Evolutionary conservation across 306 rosid genomes (phyloP).

Genomic region (Pachyrhizus erosus): DNA sequence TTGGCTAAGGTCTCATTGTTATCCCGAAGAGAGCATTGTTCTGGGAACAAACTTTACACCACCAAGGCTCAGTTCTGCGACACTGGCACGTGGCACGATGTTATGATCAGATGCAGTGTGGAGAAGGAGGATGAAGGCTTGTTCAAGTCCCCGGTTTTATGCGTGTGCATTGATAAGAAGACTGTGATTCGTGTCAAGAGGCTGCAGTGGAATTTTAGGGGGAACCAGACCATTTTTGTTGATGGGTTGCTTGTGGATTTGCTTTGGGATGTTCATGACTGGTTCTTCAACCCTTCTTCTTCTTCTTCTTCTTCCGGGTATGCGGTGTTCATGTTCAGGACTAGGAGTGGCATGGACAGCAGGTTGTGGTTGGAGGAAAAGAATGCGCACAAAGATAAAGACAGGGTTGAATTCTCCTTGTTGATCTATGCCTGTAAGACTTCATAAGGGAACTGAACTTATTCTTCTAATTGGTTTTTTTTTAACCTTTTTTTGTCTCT

Average conservation of each 20-base stretch:
- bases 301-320: constrained; percentile 44
- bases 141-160: constrained; percentile 52
- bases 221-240: constrained; percentile 86
- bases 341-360: constrained; percentile 87
- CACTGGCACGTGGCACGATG: constrained; percentile 69
- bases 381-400: constrained; percentile 59
- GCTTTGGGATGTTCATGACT: constrained; percentile 98
- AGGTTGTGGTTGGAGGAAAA: constrained; percentile 92
- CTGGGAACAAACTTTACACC: constrained; percentile 61
- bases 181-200: constrained; percentile 88
- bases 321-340: constrained; percentile 94
- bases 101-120: constrained; percentile 64
- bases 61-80: constrained; percentile 83
- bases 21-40: constrained; percentile 74
- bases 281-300: constrained; percentile 75
- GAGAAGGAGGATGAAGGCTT: constrained; percentile 66
- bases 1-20: constrained; percentile 51
- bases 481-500: not conserved
- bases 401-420: constrained; percentile 75
- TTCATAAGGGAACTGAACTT: constrained; percentile 41
- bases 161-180: constrained; percentile 77
- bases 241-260: constrained; percentile 92
- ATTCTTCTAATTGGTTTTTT: not conserved
- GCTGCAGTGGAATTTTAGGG: constrained; percentile 93
- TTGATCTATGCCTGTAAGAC: constrained; percentile 93